Base-by-base conservation (phyloP, 2,329 filamentous ascomycete genomes). In the Didymella pinodella region DNA sequence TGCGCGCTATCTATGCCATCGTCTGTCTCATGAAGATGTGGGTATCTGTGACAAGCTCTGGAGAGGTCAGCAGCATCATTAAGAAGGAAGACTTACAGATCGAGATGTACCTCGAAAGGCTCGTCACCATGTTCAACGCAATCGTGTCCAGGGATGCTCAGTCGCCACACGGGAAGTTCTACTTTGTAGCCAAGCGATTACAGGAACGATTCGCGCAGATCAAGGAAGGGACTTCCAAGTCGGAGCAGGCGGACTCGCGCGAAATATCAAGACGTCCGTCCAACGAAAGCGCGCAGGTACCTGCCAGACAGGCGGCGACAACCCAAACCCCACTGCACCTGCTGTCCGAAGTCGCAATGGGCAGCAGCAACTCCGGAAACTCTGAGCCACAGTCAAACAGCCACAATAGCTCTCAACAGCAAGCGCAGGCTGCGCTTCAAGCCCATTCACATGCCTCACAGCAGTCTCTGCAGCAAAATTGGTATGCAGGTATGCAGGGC, bases 21-120 rank as follows among this genome's bases (percentile, higher is more conserved):
- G 83, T 87, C 6, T 82, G 86, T 31, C 77, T 87, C 7, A 85
- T 86, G 74, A 87, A 86, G 66, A 82, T 87, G 78, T 85, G 84
- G 73, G 83, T 85, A 47, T 83, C 84, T 1, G 79, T 82, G 7
- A 81, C 78, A 4, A 78, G 76, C n/a, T 81, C 81, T 4, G 77
- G 77, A 20, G 82, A 84, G 65, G 75, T 85, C 1, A 78, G 80
- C 48, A 82, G 77, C 61, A 78, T 83, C 54, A 81, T 84, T 71
- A 78, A 78, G 38, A 76, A 80, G 34, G 77, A 82, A 43, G 77
- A 80, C 43, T 71, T 84, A 10, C 73, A 77, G n/a, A 79, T 84
- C 25, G 80, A 83, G 34, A 65, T 75, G 54, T 81, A 79, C 59
- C 75, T 81, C n/a, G 80, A 80, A 53, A 76, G 76, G 20, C 68